Evolutionary conservation across 2,329 filamentous ascomycete species (phyloP), one percentile per base, ranked within the genome.

Genomic region (Pyrenochaeta sp.): DNA sequence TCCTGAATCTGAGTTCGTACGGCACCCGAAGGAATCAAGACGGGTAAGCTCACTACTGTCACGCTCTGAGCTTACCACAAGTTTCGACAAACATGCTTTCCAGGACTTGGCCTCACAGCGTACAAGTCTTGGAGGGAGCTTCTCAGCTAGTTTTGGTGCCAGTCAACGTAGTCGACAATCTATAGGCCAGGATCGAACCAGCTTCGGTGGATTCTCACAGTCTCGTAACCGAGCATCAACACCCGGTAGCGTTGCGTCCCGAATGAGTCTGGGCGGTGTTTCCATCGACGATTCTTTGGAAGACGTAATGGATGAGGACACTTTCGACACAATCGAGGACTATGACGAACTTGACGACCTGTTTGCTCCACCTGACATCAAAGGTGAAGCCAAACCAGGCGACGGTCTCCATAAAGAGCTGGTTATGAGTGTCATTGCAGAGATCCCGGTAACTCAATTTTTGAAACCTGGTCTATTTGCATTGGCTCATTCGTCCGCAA

Each of bases 21-120:
- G 80, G 19, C 77, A 80, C 32, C 78, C 80, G 13, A 81, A 80
- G 51, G 80, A 83, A 29, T 84, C 82, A n/a, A 84, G 94, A 29
- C 84, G 94, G 36, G 88, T 97, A 18, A 99, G 94, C 74, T 97
- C 93, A 11, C 82, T 96, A 73, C 78, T 96, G 39, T 92, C 92
- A 11, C 82, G 93, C 60, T 88, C 89, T 21, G 93, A 96, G 65
- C 76, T 96, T 14, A 93, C 90, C 0, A 87, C 89, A 7, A 94
- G 87, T 11, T 89, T 93, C 54, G 91, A 96, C 57, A 82, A 89
- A 60, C 80, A 86, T 1, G 81, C 86, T n/a, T 95, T 96, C 64
- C 81, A 85, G 19, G 91, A 96, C 35, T 82, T 86, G 47, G 80
- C 82, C 73, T 57, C 76, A 71, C 69, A 67, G 37, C 63, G 72